Evolutionary conservation across 805 yeast species (phyloP).

Genomic region (Lipomyces chichibuensis): DNA sequence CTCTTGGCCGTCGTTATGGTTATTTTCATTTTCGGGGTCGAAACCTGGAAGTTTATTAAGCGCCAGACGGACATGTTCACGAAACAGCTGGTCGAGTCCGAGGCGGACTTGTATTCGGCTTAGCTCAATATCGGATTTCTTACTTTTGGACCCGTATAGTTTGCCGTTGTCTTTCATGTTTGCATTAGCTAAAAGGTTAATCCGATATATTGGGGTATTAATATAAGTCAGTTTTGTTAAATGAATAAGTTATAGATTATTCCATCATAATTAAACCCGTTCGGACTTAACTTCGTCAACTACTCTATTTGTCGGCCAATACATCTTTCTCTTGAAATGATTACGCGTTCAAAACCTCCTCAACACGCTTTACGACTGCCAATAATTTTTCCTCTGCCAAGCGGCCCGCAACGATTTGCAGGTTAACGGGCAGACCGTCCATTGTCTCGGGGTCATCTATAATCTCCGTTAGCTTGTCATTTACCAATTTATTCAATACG

Average conservation of each 20-base stretch:
- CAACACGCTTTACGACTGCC: slow-evolving; percentile 39
- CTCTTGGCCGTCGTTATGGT: slow-evolving; percentile 62
- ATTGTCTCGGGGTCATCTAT: slow-evolving; percentile 35
- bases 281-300: neutral
- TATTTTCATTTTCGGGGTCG: slow-evolving; percentile 62
- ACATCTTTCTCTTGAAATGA: neutral
- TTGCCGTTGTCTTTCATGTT: neutral
- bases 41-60: slow-evolving; percentile 68
- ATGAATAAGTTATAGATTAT: slow-evolving; percentile 6
- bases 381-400: slow-evolving; percentile 37
- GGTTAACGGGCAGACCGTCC: slow-evolving; percentile 37
- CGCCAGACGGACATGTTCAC: slow-evolving; percentile 44
- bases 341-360: slow-evolving; percentile 28
- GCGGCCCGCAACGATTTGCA: slow-evolving; percentile 36
- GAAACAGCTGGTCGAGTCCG: neutral
- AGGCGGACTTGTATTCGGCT: neutral
- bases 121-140: neutral
- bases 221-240: neutral
- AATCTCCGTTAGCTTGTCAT: neutral
- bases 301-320: neutral
- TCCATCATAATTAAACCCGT: neutral
- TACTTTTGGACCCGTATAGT: too few species aligned
- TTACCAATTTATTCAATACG: neutral
- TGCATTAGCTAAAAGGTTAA: neutral
- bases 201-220: neutral